A percentile compares a stretch with the other conserved stretches of the same genome.
Evolutionary conservation across 768 basidiomycete species (phyloP).

Genomic region (Tulasnella sp.): DNA sequence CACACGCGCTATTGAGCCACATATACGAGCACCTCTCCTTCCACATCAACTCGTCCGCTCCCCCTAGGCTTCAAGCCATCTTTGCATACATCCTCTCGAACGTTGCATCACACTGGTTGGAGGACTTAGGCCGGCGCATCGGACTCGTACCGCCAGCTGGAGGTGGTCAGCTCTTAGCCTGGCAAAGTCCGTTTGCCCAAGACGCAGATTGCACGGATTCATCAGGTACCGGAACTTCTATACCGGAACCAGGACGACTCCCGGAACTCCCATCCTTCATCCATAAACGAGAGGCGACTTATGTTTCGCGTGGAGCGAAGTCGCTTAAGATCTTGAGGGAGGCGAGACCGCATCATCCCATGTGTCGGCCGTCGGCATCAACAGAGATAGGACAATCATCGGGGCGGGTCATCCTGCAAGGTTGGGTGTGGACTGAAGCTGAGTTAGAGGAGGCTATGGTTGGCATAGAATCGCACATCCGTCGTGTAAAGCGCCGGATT

Average conservation of each 20-base stretch:
- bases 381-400: conserved; percentile 23
- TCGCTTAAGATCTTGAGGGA: conserved; percentile 55
- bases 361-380: conserved; percentile 25
- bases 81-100: conserved; percentile 36
- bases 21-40: conserved; percentile 47
- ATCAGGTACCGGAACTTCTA: conserved; percentile 30
- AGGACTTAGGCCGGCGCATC: conserved; percentile 10
- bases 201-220: conserved; percentile 30
- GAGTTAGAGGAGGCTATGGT: conserved; percentile 37
- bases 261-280: conserved; percentile 57
- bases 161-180: conserved; percentile 22
- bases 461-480: conserved; percentile 28
- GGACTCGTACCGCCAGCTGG: conserved; percentile 25
- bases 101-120: not conserved
- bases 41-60: conserved; percentile 47
- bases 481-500: not conserved
- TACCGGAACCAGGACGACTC: conserved; percentile 4
- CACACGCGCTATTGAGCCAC: conserved; percentile 45
- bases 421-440: conserved; percentile 55
- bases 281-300: conserved; percentile 37
- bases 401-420: not conserved
- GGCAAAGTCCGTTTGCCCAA: conserved; percentile 13
- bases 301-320: conserved; percentile 54
- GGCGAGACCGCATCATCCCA: conserved; percentile 53
- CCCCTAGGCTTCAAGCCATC: conserved; percentile 38